Conservation (phyloP, 257 asterid genomes). For the Petrea volubilis region DNA sequence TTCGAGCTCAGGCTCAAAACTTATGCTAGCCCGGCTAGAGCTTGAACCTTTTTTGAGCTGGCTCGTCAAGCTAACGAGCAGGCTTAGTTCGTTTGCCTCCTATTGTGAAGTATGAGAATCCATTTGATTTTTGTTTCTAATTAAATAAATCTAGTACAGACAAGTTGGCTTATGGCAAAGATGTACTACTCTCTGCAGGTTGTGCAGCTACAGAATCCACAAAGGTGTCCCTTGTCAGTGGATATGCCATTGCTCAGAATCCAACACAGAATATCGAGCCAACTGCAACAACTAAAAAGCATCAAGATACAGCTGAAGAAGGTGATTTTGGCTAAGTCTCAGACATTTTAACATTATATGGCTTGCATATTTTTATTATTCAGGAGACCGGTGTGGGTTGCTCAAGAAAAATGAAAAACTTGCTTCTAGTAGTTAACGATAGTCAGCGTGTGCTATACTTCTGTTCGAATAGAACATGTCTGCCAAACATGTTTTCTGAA, state of each 20-base stretch:
- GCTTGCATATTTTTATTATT: not conserved
- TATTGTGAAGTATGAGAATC: not conserved
- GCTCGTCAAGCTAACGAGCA: too few species aligned
- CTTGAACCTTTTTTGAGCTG: too few species aligned
- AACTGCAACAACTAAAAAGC: constrained; percentile 19
- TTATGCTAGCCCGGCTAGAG: too few species aligned
- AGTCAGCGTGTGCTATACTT: not conserved
- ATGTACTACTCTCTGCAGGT: constrained; percentile 26
- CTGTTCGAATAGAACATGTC: not conserved
- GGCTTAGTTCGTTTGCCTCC: too few species aligned
- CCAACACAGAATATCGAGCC: constrained; percentile 26
- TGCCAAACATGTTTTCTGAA: not conserved
- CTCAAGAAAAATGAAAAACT: constrained; percentile 4
- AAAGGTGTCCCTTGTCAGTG: constrained; percentile 13
- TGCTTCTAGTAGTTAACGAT: not conserved
- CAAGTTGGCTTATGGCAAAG: constrained; percentile 7
- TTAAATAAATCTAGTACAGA: not conserved
- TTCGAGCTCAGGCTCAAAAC: too few species aligned
- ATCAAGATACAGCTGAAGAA: constrained; percentile 31
- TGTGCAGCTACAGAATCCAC: constrained; percentile 27
- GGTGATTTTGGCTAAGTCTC: constrained; percentile 36
- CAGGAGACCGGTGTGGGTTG: not conserved
- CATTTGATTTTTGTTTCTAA: not conserved
- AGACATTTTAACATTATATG: not conserved
- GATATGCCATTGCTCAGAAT: constrained; percentile 23